phyloP scores from a whole-genome alignment of 768 basidiomycete genomes.

The Tylopilus felleus region DNA sequence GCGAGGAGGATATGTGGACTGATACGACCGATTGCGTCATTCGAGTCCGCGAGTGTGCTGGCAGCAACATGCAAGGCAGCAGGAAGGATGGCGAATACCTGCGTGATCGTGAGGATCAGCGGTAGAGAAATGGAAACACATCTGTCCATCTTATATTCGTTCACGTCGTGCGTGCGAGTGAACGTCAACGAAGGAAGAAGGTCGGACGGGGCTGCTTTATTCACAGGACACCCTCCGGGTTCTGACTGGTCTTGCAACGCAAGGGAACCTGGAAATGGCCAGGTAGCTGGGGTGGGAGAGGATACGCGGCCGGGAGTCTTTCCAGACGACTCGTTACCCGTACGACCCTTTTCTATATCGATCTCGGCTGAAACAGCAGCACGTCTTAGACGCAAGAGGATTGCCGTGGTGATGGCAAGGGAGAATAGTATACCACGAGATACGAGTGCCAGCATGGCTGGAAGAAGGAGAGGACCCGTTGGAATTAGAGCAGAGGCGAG shows the following conservation, averaged over 20 bases:
- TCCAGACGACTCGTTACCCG: not conserved
- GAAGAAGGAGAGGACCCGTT: conserved; percentile 23
- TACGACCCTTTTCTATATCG: conserved; percentile 15
- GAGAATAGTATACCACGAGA: conserved; percentile 21
- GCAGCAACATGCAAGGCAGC: conserved; percentile 22
- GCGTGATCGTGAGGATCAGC: conserved; percentile 17
- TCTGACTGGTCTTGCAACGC: conserved; percentile 8
- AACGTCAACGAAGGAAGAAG: conserved; percentile 3
- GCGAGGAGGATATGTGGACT: conserved; percentile 15
- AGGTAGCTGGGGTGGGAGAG: conserved; percentile 30
- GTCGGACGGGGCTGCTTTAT: not conserved
- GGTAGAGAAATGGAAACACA: not conserved
- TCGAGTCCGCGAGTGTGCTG: conserved; percentile 4
- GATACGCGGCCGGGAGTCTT: conserved; percentile 19
- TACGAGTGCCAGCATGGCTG: conserved; percentile 21
- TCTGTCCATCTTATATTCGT: not conserved
- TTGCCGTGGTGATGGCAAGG: conserved; percentile 10
- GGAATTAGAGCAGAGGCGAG: conserved; percentile 25
- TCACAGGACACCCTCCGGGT: not conserved
- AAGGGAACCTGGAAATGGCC: conserved; percentile 33
- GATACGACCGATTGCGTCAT: not conserved
- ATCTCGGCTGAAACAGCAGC: not conserved
- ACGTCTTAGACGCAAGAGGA: conserved; percentile 4
- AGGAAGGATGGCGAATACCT: conserved; percentile 22
- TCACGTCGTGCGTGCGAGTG: not conserved